Evolutionary conservation across 2,329 filamentous ascomycete species (phyloP).

Genomic region (Teratosphaeria destructans): DNA sequence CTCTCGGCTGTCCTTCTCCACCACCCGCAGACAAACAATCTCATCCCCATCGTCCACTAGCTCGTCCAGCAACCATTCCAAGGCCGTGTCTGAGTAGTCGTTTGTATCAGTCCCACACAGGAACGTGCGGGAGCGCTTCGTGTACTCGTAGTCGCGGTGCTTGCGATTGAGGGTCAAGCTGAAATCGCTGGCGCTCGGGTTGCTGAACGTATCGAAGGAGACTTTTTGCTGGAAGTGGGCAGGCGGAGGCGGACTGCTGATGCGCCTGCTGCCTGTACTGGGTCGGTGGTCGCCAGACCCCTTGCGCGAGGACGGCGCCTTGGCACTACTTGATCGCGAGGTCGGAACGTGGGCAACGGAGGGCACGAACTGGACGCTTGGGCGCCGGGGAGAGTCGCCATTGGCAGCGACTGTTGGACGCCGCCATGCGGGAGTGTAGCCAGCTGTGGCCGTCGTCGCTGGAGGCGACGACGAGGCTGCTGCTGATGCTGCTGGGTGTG

Average conservation of each 20-base stretch:
- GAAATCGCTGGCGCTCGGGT: slow-evolving; percentile 56
- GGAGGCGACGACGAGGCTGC: neutral
- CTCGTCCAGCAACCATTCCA: slow-evolving; percentile 87
- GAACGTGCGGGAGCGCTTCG: slow-evolving; percentile 73
- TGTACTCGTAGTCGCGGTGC: slow-evolving; percentile 75
- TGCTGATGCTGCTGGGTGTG: slow-evolving; percentile 1
- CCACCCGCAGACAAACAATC: slow-evolving; percentile 77
- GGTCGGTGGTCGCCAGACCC: neutral
- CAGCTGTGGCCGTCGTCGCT: slow-evolving; percentile 1
- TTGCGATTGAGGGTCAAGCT: slow-evolving; percentile 77
- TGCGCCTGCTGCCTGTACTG: slow-evolving; percentile 10
- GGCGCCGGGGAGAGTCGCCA: slow-evolving; percentile 17
- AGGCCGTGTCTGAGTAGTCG: slow-evolving; percentile 80
- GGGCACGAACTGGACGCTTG: slow-evolving; percentile 28
- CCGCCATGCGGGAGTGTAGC: slow-evolving; percentile 24
- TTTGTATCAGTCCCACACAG: slow-evolving; percentile 87
- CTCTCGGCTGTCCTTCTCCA: slow-evolving; percentile 71
- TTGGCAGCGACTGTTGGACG: slow-evolving; percentile 18
- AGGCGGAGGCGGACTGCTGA: slow-evolving; percentile 25
- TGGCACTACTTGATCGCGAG: slow-evolving; percentile 21
- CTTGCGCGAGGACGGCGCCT: slow-evolving; percentile 13
- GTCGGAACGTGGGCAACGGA: slow-evolving; percentile 9
- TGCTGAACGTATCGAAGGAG: slow-evolving; percentile 64
- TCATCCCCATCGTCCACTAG: slow-evolving; percentile 89
- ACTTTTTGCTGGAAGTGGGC: slow-evolving; percentile 55